Evolutionary conservation across 805 yeast genomes (phyloP).

Genomic region (Saturnispora zaruensis): DNA sequence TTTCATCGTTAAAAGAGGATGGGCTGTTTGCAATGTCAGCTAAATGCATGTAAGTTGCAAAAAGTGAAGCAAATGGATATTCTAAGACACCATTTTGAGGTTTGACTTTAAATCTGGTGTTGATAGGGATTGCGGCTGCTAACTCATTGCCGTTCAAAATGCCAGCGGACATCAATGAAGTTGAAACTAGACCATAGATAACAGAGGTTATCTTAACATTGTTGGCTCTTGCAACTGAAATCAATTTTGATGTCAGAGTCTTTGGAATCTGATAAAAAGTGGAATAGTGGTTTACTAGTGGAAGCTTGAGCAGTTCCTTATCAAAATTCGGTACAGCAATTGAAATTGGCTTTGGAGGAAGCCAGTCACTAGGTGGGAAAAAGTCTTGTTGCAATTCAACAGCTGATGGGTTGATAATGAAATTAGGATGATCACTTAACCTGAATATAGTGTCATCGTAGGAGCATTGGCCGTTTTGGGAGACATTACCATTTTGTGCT

Average conservation of each 20-base stretch:
- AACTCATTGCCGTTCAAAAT: conserved; percentile 1
- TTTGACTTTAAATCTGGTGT: conserved; percentile 4
- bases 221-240: neutral
- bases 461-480: neutral
- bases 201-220: conserved; percentile 10
- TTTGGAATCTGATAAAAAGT: neutral
- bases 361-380: neutral
- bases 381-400: neutral
- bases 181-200: conserved; percentile 7
- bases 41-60: conserved; percentile 8
- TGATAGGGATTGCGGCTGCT: conserved; percentile 10
- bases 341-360: neutral
- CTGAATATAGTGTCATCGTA: neutral
- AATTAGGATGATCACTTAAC: neutral
- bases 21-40: neutral
- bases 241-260: neutral
- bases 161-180: neutral
- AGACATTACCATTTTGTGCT: neutral
- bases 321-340: neutral
- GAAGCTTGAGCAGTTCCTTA: neutral
- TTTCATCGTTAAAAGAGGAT: neutral
- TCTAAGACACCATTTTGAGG: neutral
- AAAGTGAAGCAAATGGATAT: conserved; percentile 9
- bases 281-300: conserved; percentile 6
- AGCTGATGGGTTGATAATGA: conserved; percentile 4